Evolutionary conservation across 1,139 yeast genomes (phyloP).

Genomic region (Suhomyces anneliseae): DNA sequence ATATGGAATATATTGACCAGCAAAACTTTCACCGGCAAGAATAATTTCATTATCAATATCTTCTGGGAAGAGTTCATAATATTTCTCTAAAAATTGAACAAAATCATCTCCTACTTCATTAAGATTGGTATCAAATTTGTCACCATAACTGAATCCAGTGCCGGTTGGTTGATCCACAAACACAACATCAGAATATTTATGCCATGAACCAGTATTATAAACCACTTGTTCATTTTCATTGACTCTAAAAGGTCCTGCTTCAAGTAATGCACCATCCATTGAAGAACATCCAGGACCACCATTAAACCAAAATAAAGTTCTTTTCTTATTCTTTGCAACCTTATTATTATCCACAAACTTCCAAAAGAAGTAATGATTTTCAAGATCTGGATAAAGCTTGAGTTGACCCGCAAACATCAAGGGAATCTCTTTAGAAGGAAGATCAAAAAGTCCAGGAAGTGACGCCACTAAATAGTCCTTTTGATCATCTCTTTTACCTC

Average conservation of each 20-base stretch:
- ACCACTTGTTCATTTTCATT: slow-evolving; percentile 43
- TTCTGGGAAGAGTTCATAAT: slow-evolving; percentile 72
- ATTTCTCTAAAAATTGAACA: slow-evolving; percentile 62
- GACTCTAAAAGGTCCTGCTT: slow-evolving; percentile 84
- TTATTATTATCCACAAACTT: slow-evolving; percentile 44
- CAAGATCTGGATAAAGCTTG: slow-evolving; percentile 50
- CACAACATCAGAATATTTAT: slow-evolving; percentile 70
- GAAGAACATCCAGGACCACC: slow-evolving; percentile 99
- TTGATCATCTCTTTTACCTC: slow-evolving; percentile 15
- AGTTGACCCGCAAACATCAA: slow-evolving; percentile 75
- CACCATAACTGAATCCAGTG: slow-evolving; percentile 79
- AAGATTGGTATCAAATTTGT: slow-evolving; percentile 58
- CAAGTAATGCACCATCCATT: slow-evolving; percentile 96
- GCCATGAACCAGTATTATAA: slow-evolving; percentile 81
- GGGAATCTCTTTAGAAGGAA: slow-evolving; percentile 39
- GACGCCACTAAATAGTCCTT: slow-evolving; percentile 35
- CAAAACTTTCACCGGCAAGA: slow-evolving; percentile 94
- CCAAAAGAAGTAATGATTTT: slow-evolving; percentile 82
- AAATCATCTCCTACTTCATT: slow-evolving; percentile 61
- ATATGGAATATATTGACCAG: slow-evolving; percentile 95
- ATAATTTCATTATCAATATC: slow-evolving; percentile 64
- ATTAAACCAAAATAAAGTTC: slow-evolving; percentile 80
- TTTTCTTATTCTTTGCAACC: slow-evolving; percentile 29
- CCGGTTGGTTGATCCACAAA: slow-evolving; percentile 96
- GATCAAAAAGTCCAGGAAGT: slow-evolving; percentile 41